Evolutionary conservation across 495 filamentous ascomycete genomes (phyloP).

Genomic region (Lophiotrema nucula): DNA sequence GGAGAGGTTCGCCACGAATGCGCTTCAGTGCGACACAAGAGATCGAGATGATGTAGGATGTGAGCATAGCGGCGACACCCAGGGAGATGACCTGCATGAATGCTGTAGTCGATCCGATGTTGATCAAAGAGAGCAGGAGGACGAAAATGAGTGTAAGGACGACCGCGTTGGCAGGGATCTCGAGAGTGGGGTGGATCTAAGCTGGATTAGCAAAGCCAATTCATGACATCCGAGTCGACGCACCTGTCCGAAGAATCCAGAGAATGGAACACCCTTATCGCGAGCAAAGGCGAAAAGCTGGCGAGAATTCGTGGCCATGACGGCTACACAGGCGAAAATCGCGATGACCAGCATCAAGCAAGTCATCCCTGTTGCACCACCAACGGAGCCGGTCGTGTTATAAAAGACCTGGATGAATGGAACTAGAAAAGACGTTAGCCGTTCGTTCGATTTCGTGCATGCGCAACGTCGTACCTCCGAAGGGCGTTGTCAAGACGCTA

Average conservation of each 20-base stretch:
- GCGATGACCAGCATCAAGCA: constrained; percentile 14
- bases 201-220: background rate
- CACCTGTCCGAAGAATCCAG: constrained; percentile 19
- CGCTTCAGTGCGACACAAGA: constrained; percentile 46
- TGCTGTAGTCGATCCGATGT: constrained; percentile 49
- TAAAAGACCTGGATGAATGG: constrained; percentile 29
- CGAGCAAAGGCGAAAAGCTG: constrained; percentile 30
- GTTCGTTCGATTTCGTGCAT: background rate
- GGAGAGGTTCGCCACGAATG: constrained; percentile 40
- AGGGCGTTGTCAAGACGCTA: background rate
- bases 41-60: constrained; percentile 54
- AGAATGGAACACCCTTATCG: constrained; percentile 8
- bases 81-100: constrained; percentile 51
- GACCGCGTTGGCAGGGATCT: constrained; percentile 55
- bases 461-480: background rate
- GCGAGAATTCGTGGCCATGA: constrained; percentile 18
- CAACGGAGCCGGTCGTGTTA: constrained; percentile 10
- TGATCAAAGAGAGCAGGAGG: constrained; percentile 35
- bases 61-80: constrained; percentile 46
- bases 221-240: too few relatives aligned
- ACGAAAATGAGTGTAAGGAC: constrained; percentile 40
- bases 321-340: constrained; percentile 6
- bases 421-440: constrained; percentile 22
- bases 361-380: constrained; percentile 17
- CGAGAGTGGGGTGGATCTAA: constrained; percentile 48